phyloP scores from a whole-genome alignment of 202 grass and related monocot species.

The Setaria italica region DNA sequence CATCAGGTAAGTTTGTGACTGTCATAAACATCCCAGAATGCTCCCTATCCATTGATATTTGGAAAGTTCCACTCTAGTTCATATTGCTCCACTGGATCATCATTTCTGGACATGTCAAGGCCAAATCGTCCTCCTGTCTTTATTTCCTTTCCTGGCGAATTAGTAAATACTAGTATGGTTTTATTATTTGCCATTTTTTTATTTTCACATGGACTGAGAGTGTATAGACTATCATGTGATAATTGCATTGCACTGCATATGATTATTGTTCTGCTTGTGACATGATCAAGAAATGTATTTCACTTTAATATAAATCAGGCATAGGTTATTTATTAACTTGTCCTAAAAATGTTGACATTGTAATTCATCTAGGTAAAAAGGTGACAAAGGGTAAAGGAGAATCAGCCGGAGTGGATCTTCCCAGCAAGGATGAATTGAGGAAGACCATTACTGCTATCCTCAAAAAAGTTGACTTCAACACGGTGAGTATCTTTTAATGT shows the following conservation, averaged over 20 bases:
- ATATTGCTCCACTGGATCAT: not conserved
- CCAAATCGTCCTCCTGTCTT: not conserved
- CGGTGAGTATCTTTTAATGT: conserved; percentile 54
- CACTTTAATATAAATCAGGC: conserved; percentile 17
- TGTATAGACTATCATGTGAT: not conserved
- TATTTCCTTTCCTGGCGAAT: not conserved
- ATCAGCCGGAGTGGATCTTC: conserved; percentile 54
- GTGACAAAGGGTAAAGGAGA: conserved; percentile 63
- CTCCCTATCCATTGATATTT: conserved; percentile 1
- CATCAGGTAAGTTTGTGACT: conserved; percentile 58
- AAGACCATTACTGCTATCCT: conserved; percentile 84
- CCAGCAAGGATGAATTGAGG: conserved; percentile 84
- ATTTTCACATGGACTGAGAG: not conserved
- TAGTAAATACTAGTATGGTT: not conserved
- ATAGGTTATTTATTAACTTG: conserved; percentile 26
- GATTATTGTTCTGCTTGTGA: conserved; percentile 20
- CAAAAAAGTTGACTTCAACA: conserved; percentile 97
- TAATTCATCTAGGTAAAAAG: conserved; percentile 81
- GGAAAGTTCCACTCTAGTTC: conserved; percentile 21
- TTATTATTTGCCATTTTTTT: not conserved
- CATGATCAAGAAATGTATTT: conserved; percentile 29
- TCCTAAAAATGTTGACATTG: conserved; percentile 18
- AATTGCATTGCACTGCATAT: not conserved
- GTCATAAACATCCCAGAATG: not conserved
- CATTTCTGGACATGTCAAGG: conserved; percentile 28